phyloP scores from a whole-genome alignment of 23 red algal species.

The Pyropia haitanensis region DNA sequence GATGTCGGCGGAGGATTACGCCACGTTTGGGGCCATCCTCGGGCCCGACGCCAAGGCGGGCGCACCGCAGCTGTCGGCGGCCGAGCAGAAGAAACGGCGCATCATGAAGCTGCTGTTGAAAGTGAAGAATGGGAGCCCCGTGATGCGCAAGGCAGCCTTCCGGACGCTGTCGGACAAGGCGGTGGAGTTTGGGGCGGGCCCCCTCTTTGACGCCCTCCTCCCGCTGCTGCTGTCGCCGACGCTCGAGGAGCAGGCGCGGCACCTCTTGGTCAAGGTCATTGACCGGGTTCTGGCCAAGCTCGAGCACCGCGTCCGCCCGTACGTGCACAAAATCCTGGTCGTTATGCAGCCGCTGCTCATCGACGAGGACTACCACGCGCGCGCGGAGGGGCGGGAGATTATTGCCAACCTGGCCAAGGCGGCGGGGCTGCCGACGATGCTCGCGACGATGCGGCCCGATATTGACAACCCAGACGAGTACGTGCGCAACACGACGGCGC shows the following conservation, averaged over 20 bases:
- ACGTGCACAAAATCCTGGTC: slow-evolving; percentile 87
- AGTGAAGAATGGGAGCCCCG: slow-evolving; percentile 79
- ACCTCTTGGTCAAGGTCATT: slow-evolving; percentile 80
- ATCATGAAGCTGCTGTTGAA: slow-evolving; percentile 78
- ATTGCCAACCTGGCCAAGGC: slow-evolving; percentile 87
- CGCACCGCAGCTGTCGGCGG: slow-evolving; percentile 36
- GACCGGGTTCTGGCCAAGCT: slow-evolving; percentile 71
- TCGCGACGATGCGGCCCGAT: slow-evolving; percentile 86
- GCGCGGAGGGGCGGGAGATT: slow-evolving; percentile 81
- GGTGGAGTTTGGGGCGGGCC: slow-evolving; percentile 66
- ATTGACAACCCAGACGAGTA: slow-evolving; percentile 91
- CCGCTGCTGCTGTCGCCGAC: slow-evolving; percentile 72
- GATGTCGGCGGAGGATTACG: slow-evolving; percentile 84
- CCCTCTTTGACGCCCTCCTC: slow-evolving; percentile 68
- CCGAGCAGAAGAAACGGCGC: slow-evolving; percentile 52
- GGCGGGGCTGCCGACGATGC: slow-evolving; percentile 79
- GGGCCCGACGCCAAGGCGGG: slow-evolving; percentile 46
- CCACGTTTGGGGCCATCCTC: slow-evolving; percentile 60
- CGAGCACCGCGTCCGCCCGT: slow-evolving; percentile 66
- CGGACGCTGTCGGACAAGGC: slow-evolving; percentile 70
- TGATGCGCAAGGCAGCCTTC: slow-evolving; percentile 71
- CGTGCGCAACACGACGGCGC: slow-evolving; percentile 86
- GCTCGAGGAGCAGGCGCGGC: slow-evolving; percentile 81
- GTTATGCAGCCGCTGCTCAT: slow-evolving; percentile 87
- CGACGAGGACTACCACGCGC: slow-evolving; percentile 82